phyloP scores from a whole-genome alignment of 257 asterid genomes.

The Scutellaria barbata region DNA sequence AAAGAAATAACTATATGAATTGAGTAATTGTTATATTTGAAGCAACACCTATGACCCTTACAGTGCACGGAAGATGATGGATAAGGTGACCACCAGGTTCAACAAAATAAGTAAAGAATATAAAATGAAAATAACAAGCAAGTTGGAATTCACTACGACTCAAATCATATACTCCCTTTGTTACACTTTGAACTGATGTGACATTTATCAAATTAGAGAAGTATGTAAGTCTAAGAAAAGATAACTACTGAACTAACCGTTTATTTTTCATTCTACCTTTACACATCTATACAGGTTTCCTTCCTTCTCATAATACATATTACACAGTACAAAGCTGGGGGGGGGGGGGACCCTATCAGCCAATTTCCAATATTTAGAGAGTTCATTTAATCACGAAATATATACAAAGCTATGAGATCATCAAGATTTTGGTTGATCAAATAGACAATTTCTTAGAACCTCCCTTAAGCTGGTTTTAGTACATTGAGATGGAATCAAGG shows the following conservation, averaged over 20 bases:
- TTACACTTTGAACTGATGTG: background rate
- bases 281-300: background rate
- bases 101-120: background rate
- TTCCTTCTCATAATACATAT: conserved; percentile 5
- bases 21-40: background rate
- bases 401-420: too few relatives aligned
- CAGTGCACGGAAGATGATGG: conserved; percentile 17
- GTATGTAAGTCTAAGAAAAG: background rate
- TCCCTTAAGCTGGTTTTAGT: too few relatives aligned
- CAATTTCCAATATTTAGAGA: too few relatives aligned
- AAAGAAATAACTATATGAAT: background rate
- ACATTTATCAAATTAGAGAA: background rate
- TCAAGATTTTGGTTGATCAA: too few relatives aligned
- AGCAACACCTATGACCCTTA: background rate
- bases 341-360: too few relatives aligned
- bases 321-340: background rate
- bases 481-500: too few relatives aligned
- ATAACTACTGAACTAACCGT: background rate
- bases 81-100: conserved; percentile 15
- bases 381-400: too few relatives aligned
- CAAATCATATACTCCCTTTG: conserved; percentile 8
- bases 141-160: background rate
- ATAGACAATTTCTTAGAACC: too few relatives aligned
- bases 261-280: conserved; percentile 5
- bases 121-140: conserved; percentile 18